Conservation (phyloP, 306 rosid species). For the Dryas alaskensis region DNA sequence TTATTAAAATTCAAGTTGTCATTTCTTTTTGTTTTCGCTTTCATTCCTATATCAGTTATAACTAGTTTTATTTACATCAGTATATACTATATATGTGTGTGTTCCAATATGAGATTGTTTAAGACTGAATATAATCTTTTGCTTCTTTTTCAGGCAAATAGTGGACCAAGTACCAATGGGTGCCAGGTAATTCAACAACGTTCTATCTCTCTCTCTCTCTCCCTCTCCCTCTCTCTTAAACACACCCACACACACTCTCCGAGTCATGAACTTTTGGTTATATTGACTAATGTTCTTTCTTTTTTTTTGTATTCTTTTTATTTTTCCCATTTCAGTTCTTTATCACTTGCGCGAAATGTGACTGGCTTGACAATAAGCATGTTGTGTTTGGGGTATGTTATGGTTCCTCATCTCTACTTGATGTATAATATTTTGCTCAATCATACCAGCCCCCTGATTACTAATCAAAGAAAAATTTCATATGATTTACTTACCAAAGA, state of each 20-base stretch:
- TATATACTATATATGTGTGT: neutral
- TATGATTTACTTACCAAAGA: neutral
- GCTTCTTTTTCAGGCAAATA: constrained; percentile 74
- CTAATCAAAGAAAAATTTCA: neutral
- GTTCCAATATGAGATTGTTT: neutral
- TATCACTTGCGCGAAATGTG: constrained; percentile 87
- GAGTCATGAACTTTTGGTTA: neutral
- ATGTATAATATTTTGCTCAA: neutral
- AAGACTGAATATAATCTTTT: constrained; percentile 2
- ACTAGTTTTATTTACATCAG: neutral
- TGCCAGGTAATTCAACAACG: constrained; percentile 62
- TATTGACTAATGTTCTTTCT: neutral
- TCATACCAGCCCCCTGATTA: neutral
- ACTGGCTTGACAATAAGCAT: constrained; percentile 98
- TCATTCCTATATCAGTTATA: neutral
- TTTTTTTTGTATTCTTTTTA: neutral
- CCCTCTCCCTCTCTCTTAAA: no score
- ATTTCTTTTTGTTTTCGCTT: neutral
- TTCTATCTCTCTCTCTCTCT: neutral
- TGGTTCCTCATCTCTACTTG: constrained; percentile 4
- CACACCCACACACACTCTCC: neutral
- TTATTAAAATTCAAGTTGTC: neutral
- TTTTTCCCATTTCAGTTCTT: constrained; percentile 62
- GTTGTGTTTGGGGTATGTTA: constrained; percentile 93
- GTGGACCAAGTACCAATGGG: constrained; percentile 83